These are phyloP conservation scores for Fusarium sp. DNA, from an alignment of 2,329 filamentous ascomycete genomes.

Conservation along the genomic window DNA sequence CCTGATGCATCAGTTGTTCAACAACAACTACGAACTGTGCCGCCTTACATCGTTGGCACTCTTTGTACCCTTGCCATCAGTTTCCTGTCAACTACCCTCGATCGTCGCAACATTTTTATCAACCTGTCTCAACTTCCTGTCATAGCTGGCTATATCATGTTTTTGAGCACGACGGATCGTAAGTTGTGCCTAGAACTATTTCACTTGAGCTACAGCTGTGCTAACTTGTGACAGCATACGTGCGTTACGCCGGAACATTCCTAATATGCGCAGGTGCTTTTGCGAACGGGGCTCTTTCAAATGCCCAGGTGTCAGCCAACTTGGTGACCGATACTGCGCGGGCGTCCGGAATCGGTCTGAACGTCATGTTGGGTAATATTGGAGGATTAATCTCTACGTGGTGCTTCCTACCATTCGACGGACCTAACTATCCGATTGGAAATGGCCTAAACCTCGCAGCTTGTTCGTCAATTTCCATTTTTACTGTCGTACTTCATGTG, in stretches of 20 bases:
- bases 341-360: constrained; percentile 35
- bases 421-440: constrained; percentile 74
- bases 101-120: constrained; percentile 68
- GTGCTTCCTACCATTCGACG: constrained; percentile 72
- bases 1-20: constrained; percentile 64
- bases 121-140: constrained; percentile 65
- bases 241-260: constrained; percentile 73
- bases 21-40: constrained; percentile 67
- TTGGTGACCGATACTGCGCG: constrained; percentile 35
- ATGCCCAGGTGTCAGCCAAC: constrained; percentile 32
- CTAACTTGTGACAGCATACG: constrained; percentile 42
- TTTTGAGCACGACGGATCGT: constrained; percentile 62
- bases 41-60: constrained; percentile 63
- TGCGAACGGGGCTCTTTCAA: constrained; percentile 58
- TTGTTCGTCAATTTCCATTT: constrained; percentile 18
- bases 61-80: constrained; percentile 58
- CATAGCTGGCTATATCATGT: constrained; percentile 74
- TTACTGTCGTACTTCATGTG: not conserved
- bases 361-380: constrained; percentile 53
- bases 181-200: rapidly evolving
- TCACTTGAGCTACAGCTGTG: rapidly evolving
- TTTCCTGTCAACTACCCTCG: constrained; percentile 57
- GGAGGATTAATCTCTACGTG: constrained; percentile 75
- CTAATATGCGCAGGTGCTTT: constrained; percentile 50
- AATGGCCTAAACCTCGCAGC: constrained; percentile 64